Percentiles rank a stretch among this genome's conserved stretches.
phyloP scores from a whole-genome alignment of 2,329 filamentous ascomycete genomes.

The Botrytis aclada region DNA sequence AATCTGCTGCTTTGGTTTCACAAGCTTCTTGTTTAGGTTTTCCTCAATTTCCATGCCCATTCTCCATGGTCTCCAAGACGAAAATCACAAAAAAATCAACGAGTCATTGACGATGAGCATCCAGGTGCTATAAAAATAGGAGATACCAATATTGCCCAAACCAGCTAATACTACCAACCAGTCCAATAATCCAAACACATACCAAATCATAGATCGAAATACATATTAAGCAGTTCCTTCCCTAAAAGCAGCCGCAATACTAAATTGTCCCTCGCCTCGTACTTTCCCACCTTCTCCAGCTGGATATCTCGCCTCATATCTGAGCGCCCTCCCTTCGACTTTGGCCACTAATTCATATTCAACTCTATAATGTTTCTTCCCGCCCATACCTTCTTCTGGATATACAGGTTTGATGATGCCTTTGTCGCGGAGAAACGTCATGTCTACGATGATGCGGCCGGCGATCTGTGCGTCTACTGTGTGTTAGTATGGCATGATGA shows the following conservation, averaged over 20 bases:
- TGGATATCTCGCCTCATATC: conserved; percentile 27
- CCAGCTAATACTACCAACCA: neutral
- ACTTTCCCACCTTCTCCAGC: conserved; percentile 9
- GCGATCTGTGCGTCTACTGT: conserved; percentile 23
- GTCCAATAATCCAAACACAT: neutral
- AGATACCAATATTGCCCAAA: neutral
- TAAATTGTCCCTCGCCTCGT: conserved; percentile 18
- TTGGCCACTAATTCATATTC: conserved; percentile 27
- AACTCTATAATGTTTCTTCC: conserved; percentile 20
- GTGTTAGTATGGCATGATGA: neutral
- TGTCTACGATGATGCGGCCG: conserved; percentile 25
- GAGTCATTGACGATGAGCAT: neutral
- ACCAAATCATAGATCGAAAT: neutral
- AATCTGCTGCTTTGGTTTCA: neutral
- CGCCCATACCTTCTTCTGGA: conserved; percentile 4
- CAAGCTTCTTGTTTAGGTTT: neutral
- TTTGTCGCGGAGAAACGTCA: conserved; percentile 26
- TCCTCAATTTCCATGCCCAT: neutral
- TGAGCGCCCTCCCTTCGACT: conserved; percentile 25
- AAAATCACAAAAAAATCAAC: neutral
- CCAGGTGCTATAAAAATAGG: neutral
- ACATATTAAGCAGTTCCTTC: conserved; percentile 20
- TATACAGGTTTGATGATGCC: conserved; percentile 15
- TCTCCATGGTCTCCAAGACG: accelerated
- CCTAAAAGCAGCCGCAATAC: conserved; percentile 28